phyloP scores from a whole-genome alignment of 2,329 filamentous ascomycete genomes.

The Scedosporium apiospermum region DNA sequence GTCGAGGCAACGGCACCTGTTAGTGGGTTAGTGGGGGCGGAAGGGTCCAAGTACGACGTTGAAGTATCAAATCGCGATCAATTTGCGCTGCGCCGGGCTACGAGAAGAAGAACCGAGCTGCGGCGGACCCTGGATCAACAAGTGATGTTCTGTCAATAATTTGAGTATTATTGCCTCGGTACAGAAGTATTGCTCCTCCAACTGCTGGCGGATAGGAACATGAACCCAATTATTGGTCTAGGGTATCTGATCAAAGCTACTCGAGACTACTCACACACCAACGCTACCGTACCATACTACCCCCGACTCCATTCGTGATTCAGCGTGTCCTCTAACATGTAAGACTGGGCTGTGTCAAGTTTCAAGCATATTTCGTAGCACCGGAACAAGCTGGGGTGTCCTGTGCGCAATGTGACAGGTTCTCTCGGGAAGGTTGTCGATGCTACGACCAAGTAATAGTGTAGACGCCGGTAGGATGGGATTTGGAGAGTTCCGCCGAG shows the following conservation, averaged over 20 bases:
- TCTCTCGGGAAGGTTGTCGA: neutral
- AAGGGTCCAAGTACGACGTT: neutral
- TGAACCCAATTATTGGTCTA: no score
- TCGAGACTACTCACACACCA: neutral
- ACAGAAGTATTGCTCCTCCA: neutral
- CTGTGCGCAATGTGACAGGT: neutral
- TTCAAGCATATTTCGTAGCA: neutral
- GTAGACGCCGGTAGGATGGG: neutral
- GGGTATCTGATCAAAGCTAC: neutral
- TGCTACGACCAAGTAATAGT: no score
- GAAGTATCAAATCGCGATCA: no score
- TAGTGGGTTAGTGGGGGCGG: neutral
- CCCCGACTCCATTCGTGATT: neutral
- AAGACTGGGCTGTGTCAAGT: neutral
- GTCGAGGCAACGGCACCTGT: neutral
- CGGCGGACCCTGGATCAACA: no score
- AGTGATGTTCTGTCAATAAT: no score
- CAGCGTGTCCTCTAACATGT: neutral
- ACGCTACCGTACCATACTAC: neutral
- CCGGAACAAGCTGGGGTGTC: neutral
- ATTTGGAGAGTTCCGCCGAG: neutral
- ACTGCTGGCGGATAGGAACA: no score
- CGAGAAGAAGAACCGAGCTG: no score
- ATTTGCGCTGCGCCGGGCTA: no score
- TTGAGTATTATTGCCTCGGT: no score